Percentiles rank a stretch among this genome's conserved stretches.
phyloP scores from a whole-genome alignment of 495 filamentous ascomycete species.

The Saxophila tyrrhenica region DNA sequence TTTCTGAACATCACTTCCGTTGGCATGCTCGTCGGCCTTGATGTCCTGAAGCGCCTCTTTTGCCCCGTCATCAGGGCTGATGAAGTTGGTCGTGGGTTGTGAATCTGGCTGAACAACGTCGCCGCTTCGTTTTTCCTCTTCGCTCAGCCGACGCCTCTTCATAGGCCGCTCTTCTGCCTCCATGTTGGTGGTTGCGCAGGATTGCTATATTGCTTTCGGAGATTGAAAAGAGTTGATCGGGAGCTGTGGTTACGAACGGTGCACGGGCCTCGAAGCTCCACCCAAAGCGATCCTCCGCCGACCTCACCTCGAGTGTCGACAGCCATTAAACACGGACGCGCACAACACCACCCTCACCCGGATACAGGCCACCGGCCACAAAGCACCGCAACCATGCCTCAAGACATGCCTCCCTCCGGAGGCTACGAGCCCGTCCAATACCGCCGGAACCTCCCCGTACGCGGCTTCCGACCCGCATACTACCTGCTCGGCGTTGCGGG shows the following conservation, averaged over 20 bases:
- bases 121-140: constrained; percentile 29
- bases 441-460: constrained; percentile 90
- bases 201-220: too few relatives aligned
- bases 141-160: constrained; percentile 40
- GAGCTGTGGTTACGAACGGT: too few relatives aligned
- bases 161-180: constrained; percentile 42
- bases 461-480: constrained; percentile 72
- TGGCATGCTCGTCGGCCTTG: not conserved
- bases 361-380: constrained; percentile 1
- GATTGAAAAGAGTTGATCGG: too few relatives aligned
- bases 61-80: too few relatives aligned
- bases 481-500: constrained; percentile 63
- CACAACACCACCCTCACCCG: not conserved
- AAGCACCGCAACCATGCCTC: constrained; percentile 49
- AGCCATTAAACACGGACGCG: not conserved
- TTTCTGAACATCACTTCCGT: too few relatives aligned
- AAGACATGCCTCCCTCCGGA: constrained; percentile 88
- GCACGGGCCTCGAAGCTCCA: too few relatives aligned
- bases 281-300: not conserved
- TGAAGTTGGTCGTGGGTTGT: too few relatives aligned
- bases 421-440: constrained; percentile 95
- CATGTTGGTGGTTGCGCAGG: constrained; percentile 34
- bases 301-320: not conserved
- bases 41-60: not conserved
- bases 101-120: not conserved